Base-by-base conservation (phyloP, 495 filamentous ascomycete species). In the Immersiella caudata region DNA sequence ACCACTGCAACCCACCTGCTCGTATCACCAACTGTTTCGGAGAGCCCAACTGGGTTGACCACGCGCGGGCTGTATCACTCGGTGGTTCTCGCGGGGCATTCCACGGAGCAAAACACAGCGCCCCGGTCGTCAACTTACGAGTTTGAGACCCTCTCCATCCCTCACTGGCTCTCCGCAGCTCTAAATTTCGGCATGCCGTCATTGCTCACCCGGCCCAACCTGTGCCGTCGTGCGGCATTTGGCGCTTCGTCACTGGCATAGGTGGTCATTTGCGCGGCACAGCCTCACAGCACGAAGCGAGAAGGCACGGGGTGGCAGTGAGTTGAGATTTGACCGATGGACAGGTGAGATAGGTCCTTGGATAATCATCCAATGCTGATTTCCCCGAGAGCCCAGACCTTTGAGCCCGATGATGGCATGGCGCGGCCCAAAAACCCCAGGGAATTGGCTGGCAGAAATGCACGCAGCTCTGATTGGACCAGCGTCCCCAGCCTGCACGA, bases 401-500 rank as follows among this genome's bases (percentile, higher is more conserved):
- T n/a, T 20, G 40, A n/a, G 33, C 20, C 21, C 33, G 60, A 62
- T 62, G 60, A 62, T 62, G 60, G 18, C 60, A 50, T 9, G 36
- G 60, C 60, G 52, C 29, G 65, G 49, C 50, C 54, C 18, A 14
- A 35, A 66, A 35, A 66, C 58, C 65, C 58, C 67, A 68, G 57
- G 67, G 70, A 40, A 68, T 71, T 67, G 62, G 67, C 60, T 63
- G 60, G 59, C 18, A 60, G 12, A 54, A 65, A 56, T 68, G 62
- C 59, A 24, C 54, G 29, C 33, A 22, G 33, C 0, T 61, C 16
- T 33, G 64, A 76, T 76, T 77, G 74, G 75, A 56, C 24, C 65
- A 60, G 26, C 22, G 54, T 62, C 64, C 56, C 67, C 11, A 27
- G 40, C n/a, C 49, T 61, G 52, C 62, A 62, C 54, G 16, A 65